phyloP scores from a whole-genome alignment of 2,329 filamentous ascomycete genomes.

The Ophiocordyceps unilateralis region DNA sequence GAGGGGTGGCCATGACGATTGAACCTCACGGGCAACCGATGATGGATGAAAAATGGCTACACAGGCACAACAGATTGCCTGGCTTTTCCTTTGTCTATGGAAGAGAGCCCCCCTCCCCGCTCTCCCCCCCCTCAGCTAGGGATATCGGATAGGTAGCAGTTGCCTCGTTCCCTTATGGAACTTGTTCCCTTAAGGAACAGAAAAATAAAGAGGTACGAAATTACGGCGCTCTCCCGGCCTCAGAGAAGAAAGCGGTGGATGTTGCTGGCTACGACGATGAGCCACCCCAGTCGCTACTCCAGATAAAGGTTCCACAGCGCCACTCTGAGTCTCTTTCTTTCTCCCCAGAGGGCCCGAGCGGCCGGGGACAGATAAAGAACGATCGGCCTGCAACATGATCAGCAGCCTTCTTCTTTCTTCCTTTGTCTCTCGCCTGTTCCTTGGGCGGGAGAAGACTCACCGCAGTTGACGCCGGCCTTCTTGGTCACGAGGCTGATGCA shows the following conservation, averaged over 20 bases:
- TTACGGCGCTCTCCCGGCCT: not conserved
- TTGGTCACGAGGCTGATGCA: conserved; percentile 75
- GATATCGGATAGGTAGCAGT: no score
- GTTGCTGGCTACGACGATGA: conserved; percentile 3
- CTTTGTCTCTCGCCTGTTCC: not conserved
- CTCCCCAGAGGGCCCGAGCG: conserved; percentile 67
- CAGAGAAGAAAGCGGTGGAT: not conserved
- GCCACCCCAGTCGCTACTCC: conserved; percentile 41
- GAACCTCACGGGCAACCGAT: not conserved
- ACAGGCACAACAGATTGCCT: not conserved
- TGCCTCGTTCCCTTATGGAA: no score
- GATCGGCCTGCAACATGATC: conserved; percentile 29
- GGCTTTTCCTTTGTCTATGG: not conserved
- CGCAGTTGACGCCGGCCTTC: conserved; percentile 74
- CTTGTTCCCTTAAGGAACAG: no score
- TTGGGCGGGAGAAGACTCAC: conserved; percentile 18
- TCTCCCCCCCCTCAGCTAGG: no score
- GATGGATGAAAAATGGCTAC: not conserved
- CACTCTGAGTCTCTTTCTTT: conserved; percentile 76
- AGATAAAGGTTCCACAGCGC: conserved; percentile 74
- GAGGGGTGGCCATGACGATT: not conserved
- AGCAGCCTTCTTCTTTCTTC: not conserved
- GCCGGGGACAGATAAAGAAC: conserved; percentile 49
- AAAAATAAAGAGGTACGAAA: no score
- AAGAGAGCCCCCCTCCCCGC: not conserved